Percentiles rank a stretch among this genome's conserved stretches.
phyloP scores from a whole-genome alignment of 345 rosid species.

The Acer campestre region DNA sequence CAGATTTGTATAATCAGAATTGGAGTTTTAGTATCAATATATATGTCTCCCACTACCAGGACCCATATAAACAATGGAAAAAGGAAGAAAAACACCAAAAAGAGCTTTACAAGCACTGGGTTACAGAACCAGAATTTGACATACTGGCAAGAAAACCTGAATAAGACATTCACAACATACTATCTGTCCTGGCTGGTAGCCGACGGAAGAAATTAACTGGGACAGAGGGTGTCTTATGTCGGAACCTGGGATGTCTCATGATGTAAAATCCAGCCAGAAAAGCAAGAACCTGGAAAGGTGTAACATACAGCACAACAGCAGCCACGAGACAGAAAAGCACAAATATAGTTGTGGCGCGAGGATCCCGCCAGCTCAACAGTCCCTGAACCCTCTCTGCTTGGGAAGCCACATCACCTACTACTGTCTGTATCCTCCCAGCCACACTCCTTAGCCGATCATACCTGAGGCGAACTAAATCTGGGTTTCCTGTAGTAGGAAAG shows the following conservation, averaged over 20 bases:
- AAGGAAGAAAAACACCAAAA: background rate
- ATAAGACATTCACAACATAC: conserved; percentile 56
- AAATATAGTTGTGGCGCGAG: conserved; percentile 79
- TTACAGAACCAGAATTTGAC: conserved; percentile 19
- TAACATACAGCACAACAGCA: conserved; percentile 65
- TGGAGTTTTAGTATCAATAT: background rate
- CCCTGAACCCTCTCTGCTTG: conserved; percentile 91
- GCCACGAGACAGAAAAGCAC: conserved; percentile 65
- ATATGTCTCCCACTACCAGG: background rate
- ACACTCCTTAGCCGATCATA: conserved; percentile 83
- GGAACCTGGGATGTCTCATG: conserved; percentile 88
- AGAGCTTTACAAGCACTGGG: conserved; percentile 25
- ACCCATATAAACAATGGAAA: conserved; percentile 4
- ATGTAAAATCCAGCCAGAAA: conserved; percentile 57
- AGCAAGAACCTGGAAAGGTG: conserved; percentile 78
- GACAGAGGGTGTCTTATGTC: conserved; percentile 68
- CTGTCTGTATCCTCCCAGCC: conserved; percentile 81
- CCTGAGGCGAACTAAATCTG: conserved; percentile 56
- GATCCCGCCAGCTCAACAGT: conserved; percentile 90
- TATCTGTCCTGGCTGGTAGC: conserved; percentile 82
- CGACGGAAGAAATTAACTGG: conserved; percentile 79
- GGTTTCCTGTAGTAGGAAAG: conserved; percentile 62
- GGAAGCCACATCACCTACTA: conserved; percentile 89
- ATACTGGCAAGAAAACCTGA: conserved; percentile 14
- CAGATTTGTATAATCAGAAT: background rate